Evolutionary conservation across 2,329 filamentous ascomycete genomes (phyloP), one percentile per base, ranked within the genome.

Genomic region (Aspergillus sp.): DNA sequence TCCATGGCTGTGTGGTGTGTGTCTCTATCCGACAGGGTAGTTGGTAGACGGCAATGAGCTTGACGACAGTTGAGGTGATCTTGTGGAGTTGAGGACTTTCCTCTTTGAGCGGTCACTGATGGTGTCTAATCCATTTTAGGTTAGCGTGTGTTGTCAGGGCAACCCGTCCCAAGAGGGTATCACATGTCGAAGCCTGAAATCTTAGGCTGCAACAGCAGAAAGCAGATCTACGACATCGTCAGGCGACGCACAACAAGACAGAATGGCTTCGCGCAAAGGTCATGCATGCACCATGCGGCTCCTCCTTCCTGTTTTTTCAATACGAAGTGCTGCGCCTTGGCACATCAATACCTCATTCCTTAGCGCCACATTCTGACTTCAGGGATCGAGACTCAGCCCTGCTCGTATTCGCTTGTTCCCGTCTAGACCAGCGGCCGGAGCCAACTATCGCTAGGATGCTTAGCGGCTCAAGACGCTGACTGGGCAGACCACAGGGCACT

Each of bases 1-100:
- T 72, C 71, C 75, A 77, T 77, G 45, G 31, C 54, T 53, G 58
- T 55, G 48, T 50, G 45, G 17, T 42, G 34, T 54, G 45, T 41
- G 44, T 42, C 32, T 25, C 31, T 38, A 9, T 14, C 16, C 21
- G 32, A 20, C 45, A 21, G 29, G 17, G 31, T 40, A 45, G 29
- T 23, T 17, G 5, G 34, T 41, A 32, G 25, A 23, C 21, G 21
- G 9, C 10, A 14, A 49, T 42, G 47, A 42, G 21, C n/a, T 19
- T 49, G 47, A 34, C 19, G 20, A 41, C 20, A 19, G n/a, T n/a
- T n/a, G n/a, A n/a, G n/a, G n/a, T n/a, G n/a, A 17, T 32, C 11
- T 13, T 2, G 40, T 42, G 5, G n/a, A 49, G 47, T 49, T 49
- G 47, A 31, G 20, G 36, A n/a, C 36, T 49, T 49, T 43, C 47